Evolutionary conservation across 345 rosid species (phyloP).

Genomic region (Aquilaria malaccensis): DNA sequence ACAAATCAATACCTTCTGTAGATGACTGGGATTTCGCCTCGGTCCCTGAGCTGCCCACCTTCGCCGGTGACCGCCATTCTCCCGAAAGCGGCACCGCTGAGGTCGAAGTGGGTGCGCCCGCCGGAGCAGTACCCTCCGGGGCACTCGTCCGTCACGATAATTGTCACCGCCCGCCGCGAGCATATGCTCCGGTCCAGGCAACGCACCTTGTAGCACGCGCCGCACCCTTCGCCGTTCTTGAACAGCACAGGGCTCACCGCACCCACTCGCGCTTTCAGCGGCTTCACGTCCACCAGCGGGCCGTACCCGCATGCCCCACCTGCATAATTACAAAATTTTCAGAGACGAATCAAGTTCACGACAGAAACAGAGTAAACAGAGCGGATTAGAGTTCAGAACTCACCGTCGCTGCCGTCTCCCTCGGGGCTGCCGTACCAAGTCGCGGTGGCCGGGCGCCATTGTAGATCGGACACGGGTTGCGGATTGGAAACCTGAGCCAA

Average conservation of each 20-base stretch:
- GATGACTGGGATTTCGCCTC: constrained; percentile 59
- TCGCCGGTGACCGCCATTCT: constrained; percentile 79
- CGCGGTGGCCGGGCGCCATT: constrained; percentile 86
- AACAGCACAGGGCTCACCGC: constrained; percentile 86
- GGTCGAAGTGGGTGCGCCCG: constrained; percentile 75
- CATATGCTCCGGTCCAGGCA: constrained; percentile 73
- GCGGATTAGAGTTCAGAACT: not conserved
- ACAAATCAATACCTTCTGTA: constrained; percentile 39
- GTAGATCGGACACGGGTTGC: constrained; percentile 26
- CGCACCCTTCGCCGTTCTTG: constrained; percentile 88
- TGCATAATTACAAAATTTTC: constrained; percentile 13
- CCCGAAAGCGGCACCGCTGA: constrained; percentile 96
- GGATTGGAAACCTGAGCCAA: constrained; percentile 15
- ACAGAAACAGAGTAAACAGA: not conserved
- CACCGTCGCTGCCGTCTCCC: constrained; percentile 97
- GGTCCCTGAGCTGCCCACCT: constrained; percentile 49
- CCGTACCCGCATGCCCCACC: constrained; percentile 99
- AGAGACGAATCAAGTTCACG: not conserved
- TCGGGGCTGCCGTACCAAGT: constrained; percentile 98
- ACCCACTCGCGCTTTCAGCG: constrained; percentile 75
- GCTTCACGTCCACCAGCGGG: constrained; percentile 78
- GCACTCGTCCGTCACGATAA: constrained; percentile 87
- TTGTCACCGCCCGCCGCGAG: constrained; percentile 78
- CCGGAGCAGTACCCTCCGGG: constrained; percentile 61
- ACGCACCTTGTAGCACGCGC: constrained; percentile 82